Conservation (phyloP, 495 filamentous ascomycete species). For the Chlorociboria aeruginascens region DNA sequence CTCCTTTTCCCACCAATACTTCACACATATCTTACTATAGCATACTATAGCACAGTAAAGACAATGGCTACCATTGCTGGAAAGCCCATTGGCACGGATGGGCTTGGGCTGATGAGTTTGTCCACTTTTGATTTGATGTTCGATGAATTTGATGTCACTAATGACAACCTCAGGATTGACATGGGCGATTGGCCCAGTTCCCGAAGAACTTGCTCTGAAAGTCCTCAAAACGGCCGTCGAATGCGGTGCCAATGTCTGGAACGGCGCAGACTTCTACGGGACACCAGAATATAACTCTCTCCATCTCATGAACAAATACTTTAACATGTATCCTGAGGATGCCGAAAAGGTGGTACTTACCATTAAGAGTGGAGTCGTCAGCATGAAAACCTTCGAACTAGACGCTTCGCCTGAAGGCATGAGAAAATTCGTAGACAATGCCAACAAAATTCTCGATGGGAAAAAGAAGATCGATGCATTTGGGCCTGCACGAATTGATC, state of each 20-base stretch:
- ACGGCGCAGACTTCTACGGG: constrained; percentile 73
- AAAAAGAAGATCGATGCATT: constrained; percentile 76
- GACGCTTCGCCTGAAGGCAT: constrained; percentile 47
- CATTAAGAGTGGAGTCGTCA: constrained; percentile 48
- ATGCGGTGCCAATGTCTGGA: constrained; percentile 59
- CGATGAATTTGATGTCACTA: neutral
- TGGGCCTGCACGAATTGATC: constrained; percentile 61
- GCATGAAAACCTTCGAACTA: constrained; percentile 1
- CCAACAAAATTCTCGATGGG: constrained; percentile 47
- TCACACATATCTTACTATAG: neutral
- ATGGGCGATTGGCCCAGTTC: constrained; percentile 44
- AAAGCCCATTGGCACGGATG: constrained; percentile 6
- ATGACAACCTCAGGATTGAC: constrained; percentile 45
- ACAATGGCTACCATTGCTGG: constrained; percentile 3
- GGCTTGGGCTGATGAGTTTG: constrained; percentile 6
- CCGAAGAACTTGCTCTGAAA: constrained; percentile 50
- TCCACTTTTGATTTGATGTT: neutral
- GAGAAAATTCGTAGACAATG: constrained; percentile 54
- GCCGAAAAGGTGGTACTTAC: constrained; percentile 48
- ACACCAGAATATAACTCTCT: constrained; percentile 54
- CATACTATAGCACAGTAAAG: neutral
- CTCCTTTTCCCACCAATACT: too few relatives aligned
- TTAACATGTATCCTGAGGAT: constrained; percentile 53
- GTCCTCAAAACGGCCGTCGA: constrained; percentile 52
- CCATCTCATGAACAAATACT: constrained; percentile 51